Conservation (phyloP, 768 basidiomycete species). For the Sutorius australiensis region DNA sequence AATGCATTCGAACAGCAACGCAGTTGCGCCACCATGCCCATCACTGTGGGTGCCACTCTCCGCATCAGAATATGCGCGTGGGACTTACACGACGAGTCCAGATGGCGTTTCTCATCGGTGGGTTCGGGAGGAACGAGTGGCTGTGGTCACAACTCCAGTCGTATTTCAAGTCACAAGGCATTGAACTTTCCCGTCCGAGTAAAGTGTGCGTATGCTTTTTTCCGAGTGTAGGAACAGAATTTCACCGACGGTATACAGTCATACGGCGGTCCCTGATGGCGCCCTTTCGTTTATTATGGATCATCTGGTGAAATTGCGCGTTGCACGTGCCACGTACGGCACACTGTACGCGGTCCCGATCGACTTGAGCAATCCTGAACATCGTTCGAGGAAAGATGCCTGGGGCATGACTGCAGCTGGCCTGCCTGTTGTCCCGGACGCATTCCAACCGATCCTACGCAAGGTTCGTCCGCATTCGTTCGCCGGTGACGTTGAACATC, state of each 20-base stretch:
- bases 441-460: not conserved
- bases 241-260: not conserved
- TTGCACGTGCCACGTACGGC: constrained; percentile 45
- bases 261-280: constrained; percentile 51
- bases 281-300: constrained; percentile 39
- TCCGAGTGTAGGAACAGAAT: not conserved
- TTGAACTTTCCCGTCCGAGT: constrained; percentile 46
- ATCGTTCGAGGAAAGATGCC: constrained; percentile 3
- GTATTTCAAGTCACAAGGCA: constrained; percentile 31
- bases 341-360: constrained; percentile 41
- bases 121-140: constrained; percentile 46
- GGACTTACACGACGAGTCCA: not conserved
- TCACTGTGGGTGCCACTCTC: constrained; percentile 26
- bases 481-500: no score
- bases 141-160: constrained; percentile 39
- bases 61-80: not conserved
- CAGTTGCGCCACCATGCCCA: constrained; percentile 13
- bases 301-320: constrained; percentile 41
- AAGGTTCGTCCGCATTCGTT: no score
- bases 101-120: constrained; percentile 45
- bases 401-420: constrained; percentile 6
- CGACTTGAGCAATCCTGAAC: constrained; percentile 4
- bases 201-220: constrained; percentile 39
- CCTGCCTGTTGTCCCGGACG: not conserved
- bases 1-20: constrained; percentile 31